A percentile compares a stretch with the other conserved stretches of the same genome.
These are phyloP conservation scores for Leccinum pallidistipes DNA, from an alignment of 1,284 basidiomycete genomes.

Conservation along the genomic window DNA sequence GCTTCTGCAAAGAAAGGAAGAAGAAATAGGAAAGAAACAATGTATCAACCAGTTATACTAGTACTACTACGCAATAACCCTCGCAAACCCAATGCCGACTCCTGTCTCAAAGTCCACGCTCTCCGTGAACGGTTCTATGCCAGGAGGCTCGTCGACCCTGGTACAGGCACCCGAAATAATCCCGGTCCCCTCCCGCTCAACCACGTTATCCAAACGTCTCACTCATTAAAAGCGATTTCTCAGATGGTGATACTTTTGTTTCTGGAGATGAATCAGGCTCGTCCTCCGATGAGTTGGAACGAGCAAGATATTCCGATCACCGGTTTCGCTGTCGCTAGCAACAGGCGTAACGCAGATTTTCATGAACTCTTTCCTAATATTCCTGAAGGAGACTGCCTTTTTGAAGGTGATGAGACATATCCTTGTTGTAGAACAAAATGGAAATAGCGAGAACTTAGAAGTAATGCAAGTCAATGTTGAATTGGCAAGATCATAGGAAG, in stretches of 20 bases:
- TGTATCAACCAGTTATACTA: background rate
- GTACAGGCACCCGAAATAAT: background rate
- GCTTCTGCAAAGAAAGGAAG: background rate
- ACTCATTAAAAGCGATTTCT: conserved; percentile 24
- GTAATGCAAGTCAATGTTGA: conserved; percentile 6
- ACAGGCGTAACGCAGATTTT: conserved; percentile 93
- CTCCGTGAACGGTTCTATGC: conserved; percentile 18
- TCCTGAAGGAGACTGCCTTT: conserved; percentile 96
- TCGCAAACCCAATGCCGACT: conserved; percentile 47
- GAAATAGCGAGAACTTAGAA: conserved; percentile 1
- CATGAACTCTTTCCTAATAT: conserved; percentile 89
- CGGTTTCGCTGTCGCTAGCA: conserved; percentile 96
- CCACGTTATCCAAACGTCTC: conserved; percentile 22
- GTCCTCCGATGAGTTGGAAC: conserved; percentile 46
- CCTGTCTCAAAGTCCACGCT: conserved; percentile 19
- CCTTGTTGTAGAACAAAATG: conserved; percentile 2
- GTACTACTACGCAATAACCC: conserved; percentile 10
- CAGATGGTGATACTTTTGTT: conserved; percentile 28
- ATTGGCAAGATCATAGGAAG: conserved; percentile 10
- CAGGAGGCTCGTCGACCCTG: background rate
- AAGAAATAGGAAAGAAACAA: background rate
- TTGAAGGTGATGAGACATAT: conserved; percentile 80
- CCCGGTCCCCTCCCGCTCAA: conserved; percentile 5
- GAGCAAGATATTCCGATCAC: conserved; percentile 79
- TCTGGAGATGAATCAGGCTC: conserved; percentile 38